Conservation (phyloP, 1,284 basidiomycete genomes). For the Fistulinella cinereoalba region DNA sequence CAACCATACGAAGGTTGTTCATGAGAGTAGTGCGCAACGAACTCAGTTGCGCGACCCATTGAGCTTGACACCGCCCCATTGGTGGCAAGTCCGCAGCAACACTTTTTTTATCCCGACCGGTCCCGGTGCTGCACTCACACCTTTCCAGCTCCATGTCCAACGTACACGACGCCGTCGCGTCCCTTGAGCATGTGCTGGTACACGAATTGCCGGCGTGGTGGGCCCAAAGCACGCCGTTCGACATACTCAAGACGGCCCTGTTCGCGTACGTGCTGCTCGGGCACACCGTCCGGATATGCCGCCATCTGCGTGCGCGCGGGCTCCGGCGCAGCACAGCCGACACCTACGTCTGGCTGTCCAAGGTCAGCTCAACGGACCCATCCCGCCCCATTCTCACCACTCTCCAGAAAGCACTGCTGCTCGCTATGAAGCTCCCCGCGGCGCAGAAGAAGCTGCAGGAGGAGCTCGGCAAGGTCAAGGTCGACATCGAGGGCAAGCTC, state of each 20-base stretch:
- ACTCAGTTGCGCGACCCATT: too few species aligned
- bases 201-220: too few species aligned
- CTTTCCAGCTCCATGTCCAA: too few species aligned
- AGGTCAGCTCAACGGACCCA: slow-evolving; percentile 38
- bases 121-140: too few species aligned
- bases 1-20: slow-evolving; percentile 57
- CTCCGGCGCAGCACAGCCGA: slow-evolving; percentile 50
- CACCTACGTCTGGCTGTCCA: slow-evolving; percentile 54
- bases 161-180: slow-evolving; percentile 1
- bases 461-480: slow-evolving; percentile 68
- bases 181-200: slow-evolving; percentile 8
- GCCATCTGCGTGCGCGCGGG: slow-evolving; percentile 79
- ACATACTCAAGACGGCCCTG: slow-evolving; percentile 57
- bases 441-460: slow-evolving; percentile 63
- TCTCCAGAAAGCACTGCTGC: slow-evolving; percentile 48
- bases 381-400: slow-evolving; percentile 5
- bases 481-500: slow-evolving; percentile 68
- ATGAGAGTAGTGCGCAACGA: too few species aligned
- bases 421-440: slow-evolving; percentile 68
- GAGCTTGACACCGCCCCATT: too few species aligned
- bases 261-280: slow-evolving; percentile 61
- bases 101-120: too few species aligned
- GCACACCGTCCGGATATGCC: slow-evolving; percentile 49
- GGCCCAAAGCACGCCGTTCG: slow-evolving; percentile 26
- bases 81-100: too few species aligned